phyloP scores from a whole-genome alignment of 2,329 filamentous ascomycete genomes.

The Fusarium albosuccineum region DNA sequence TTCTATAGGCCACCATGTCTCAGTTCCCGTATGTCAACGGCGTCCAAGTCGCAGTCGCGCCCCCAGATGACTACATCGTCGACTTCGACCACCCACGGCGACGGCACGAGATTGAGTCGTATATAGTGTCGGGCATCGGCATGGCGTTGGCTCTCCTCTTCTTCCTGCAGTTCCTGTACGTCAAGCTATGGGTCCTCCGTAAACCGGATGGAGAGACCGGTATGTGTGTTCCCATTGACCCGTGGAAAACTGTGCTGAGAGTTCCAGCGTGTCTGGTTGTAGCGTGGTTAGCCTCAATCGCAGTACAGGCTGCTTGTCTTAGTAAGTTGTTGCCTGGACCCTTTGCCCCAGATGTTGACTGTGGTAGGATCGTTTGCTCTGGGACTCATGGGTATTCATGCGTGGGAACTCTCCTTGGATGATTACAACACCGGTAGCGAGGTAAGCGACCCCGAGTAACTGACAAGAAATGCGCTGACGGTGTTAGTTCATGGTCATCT shows the following conservation, averaged over 20 bases:
- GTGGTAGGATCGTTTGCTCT: conserved; percentile 27
- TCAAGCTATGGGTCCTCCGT: conserved; percentile 42
- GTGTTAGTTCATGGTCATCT: conserved; percentile 40
- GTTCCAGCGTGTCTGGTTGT: conserved; percentile 30
- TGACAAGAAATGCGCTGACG: background rate
- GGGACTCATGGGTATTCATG: conserved; percentile 45
- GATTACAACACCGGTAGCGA: conserved; percentile 33
- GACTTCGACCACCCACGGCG: conserved; percentile 51
- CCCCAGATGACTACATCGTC: conserved; percentile 50
- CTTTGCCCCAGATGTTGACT: background rate
- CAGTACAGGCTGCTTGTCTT: conserved; percentile 32
- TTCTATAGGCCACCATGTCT: conserved; percentile 14
- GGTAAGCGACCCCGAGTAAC: background rate
- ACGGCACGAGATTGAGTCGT: conserved; percentile 37
- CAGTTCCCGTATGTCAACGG: conserved; percentile 36
- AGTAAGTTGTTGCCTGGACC: conserved; percentile 15
- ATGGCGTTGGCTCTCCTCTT: conserved; percentile 40
- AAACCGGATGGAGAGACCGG: conserved; percentile 37
- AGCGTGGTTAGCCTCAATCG: conserved; percentile 41
- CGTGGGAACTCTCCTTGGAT: conserved; percentile 48
- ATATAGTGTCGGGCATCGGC: conserved; percentile 36
- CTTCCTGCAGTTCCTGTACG: conserved; percentile 42
- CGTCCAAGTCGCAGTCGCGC: conserved; percentile 33
- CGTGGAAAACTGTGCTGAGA: conserved; percentile 5
- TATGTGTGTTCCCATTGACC: conserved; percentile 8